phyloP scores from a whole-genome alignment of 208 protist species.

The Wallacemonas sp. region DNA sequence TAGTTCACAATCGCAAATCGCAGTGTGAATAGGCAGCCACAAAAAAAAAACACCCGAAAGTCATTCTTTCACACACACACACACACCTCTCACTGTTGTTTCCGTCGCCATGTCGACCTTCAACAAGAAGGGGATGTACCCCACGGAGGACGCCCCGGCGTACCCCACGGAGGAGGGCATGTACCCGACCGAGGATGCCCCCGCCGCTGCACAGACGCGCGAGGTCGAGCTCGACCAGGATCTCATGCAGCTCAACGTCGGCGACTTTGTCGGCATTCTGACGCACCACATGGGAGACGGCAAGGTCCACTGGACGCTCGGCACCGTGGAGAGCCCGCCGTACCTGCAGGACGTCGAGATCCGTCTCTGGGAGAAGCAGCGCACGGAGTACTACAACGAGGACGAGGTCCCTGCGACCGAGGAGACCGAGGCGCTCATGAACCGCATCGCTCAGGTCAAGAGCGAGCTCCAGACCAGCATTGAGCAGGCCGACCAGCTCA shows the following conservation, averaged over 20 bases:
- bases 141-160: constrained; percentile 4
- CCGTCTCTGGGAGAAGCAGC: constrained; percentile 66
- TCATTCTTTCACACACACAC: not conserved
- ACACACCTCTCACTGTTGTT: not conserved
- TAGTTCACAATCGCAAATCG: not conserved
- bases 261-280: constrained; percentile 74
- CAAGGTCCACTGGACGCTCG: constrained; percentile 80
- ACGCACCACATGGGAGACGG: constrained; percentile 53
- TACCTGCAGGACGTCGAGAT: constrained; percentile 79
- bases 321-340: constrained; percentile 63
- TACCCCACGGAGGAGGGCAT: constrained; percentile 6
- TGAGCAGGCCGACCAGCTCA: constrained; percentile 58
- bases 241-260: constrained; percentile 56
- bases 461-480: constrained; percentile 65
- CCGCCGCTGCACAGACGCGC: constrained; percentile 9
- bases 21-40: constrained; percentile 1
- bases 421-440: constrained; percentile 63
- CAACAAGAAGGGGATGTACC: constrained; percentile 7
- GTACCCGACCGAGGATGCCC: constrained; percentile 11
- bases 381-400: constrained; percentile 44
- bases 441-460: constrained; percentile 56
- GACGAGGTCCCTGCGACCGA: constrained; percentile 39
- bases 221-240: constrained; percentile 28
- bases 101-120: not conserved
- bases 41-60: constrained; percentile 2